Base-by-base conservation (phyloP, 352 stramenopile species). In the Phytopythium litorale region DNA sequence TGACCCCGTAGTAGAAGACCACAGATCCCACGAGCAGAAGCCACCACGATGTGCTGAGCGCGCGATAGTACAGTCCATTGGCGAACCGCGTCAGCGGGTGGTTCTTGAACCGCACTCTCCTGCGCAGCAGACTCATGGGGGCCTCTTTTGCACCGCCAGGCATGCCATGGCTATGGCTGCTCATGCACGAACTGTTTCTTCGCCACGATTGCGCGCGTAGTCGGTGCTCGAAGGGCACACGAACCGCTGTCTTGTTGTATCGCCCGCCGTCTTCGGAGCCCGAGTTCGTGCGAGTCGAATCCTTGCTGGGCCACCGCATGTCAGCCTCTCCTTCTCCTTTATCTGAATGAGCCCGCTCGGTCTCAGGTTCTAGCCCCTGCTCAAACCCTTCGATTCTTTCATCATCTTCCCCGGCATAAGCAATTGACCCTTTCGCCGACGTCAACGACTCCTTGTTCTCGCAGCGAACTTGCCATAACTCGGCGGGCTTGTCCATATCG, bases 11-110 rank as follows among this genome's bases (percentile, higher is more conserved):
- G 54, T 84, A 88, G 4, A 68, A 63, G 13, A 71, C 50, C 25
- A 77, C 53, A 16, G 85, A 69, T 19, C 58, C 75, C 19, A 77
- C 5, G 32, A 88, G 70, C 2, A 88, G 54, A 6, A 64, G 64
- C 0, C 63, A 19, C 76, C 78, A 88, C 9, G 78, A 79, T 7
- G 65, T 73, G 40, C 73, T 69, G 18, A 88, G 64, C 12, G 78
- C 78, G 21, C 68, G 65, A 33, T 88, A 84, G 48, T 88, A 88
- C 38, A 86, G 40, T 3, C 78, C 72, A 25, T 75, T 86, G 32
- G 74, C 73, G 18, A 88, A 66, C 9, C 71, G 35, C 35, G 56
- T 75, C 16, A 73, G 43, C 4, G 74, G 75, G 16, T 77, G 67
- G 52, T 84, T 82, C 55, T 69, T 79, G 60, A 86, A 81, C 19